These are phyloP conservation scores for Cucumis melo DNA, from an alignment of 306 rosid species.

Conservation along the genomic window DNA sequence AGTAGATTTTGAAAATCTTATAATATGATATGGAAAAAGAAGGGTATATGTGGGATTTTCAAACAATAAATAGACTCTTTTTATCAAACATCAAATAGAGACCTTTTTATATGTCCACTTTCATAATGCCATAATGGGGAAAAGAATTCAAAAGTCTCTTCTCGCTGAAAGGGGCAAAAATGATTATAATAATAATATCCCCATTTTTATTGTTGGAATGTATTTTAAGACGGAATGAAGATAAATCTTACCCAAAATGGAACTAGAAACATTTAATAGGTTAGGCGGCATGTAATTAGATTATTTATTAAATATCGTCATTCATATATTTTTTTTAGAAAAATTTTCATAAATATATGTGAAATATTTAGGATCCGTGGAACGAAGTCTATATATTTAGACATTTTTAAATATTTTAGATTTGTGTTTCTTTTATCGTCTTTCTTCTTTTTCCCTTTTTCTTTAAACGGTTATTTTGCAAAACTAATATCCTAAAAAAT, in stretches of 20 bases:
- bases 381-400: too few species aligned
- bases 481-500: too few species aligned
- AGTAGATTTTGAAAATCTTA: background rate
- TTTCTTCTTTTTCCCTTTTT: too few species aligned
- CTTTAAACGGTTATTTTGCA: too few species aligned
- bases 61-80: background rate
- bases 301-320: background rate
- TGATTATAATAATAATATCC: background rate
- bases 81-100: background rate
- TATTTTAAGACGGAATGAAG: background rate
- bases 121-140: background rate
- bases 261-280: background rate
- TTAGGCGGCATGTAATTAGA: background rate
- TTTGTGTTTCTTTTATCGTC: too few species aligned
- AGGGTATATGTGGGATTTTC: background rate
- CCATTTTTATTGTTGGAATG: background rate
- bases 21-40: background rate
- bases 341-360: too few species aligned
- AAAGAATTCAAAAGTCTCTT: background rate
- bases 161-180: background rate
- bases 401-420: too few species aligned
- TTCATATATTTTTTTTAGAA: background rate
- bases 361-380: too few species aligned
- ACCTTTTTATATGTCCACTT: background rate
- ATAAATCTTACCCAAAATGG: background rate